These are phyloP conservation scores for Sechiopsis laciniata DNA, from an alignment of 306 rosid species.

Conservation along the genomic window DNA sequence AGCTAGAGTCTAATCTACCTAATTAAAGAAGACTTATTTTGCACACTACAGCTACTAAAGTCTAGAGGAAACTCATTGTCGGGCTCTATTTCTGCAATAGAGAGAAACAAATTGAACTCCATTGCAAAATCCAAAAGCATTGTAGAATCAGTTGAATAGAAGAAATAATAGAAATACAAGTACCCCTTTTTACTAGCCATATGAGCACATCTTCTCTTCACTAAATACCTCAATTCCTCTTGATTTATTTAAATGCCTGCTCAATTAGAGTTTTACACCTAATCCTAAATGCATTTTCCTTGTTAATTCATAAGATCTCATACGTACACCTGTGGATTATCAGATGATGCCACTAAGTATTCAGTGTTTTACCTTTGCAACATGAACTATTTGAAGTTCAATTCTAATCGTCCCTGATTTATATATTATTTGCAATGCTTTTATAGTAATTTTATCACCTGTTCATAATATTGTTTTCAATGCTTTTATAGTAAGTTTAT, in stretches of 20 bases:
- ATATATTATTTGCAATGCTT: not conserved
- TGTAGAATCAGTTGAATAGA: not conserved
- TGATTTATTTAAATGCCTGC: slow-evolving; percentile 2
- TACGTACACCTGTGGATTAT: not conserved
- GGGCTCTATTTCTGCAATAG: not conserved
- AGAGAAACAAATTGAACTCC: not conserved
- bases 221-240: not conserved
- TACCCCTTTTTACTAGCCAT: not conserved
- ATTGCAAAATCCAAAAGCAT: not conserved
- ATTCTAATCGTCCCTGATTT: not conserved
- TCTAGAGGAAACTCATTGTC: not conserved
- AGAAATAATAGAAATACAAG: not conserved
- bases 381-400: slow-evolving; percentile 3
- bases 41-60: not conserved
- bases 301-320: not conserved
- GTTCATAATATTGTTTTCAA: too few species aligned
- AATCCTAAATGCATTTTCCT: slow-evolving; percentile 4
- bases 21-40: not conserved
- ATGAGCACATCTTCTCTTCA: not conserved
- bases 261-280: not conserved
- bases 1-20: not conserved
- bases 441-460: not conserved
- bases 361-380: not conserved
- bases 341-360: not conserved
- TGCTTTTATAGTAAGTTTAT: too few species aligned